Conservation (phyloP, 345 rosid genomes). For the Moricandia arvensis region DNA sequence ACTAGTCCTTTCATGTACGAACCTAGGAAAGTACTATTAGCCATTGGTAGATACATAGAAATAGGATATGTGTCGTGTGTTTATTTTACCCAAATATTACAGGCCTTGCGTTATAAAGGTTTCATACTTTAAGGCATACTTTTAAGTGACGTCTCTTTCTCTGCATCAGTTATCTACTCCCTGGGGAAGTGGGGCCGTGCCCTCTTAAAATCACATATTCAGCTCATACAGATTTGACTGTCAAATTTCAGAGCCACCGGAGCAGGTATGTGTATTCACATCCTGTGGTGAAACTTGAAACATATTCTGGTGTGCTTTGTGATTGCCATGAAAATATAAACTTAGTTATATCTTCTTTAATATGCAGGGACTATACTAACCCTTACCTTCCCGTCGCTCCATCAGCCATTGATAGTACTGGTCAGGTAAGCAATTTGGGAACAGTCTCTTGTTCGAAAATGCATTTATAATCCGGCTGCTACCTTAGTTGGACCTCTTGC, state of each 20-base stretch:
- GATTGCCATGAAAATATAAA: neutral
- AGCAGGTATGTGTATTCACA: slow-evolving; percentile 65
- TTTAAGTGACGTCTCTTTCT: slow-evolving; percentile 28
- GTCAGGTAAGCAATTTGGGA: slow-evolving; percentile 47
- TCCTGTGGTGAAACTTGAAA: neutral
- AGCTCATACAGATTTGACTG: slow-evolving; percentile 98
- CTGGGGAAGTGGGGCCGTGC: slow-evolving; percentile 70
- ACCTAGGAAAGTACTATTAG: neutral
- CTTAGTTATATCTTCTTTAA: neutral
- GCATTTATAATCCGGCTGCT: neutral
- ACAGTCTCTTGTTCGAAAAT: neutral
- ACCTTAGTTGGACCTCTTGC: neutral
- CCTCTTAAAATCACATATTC: slow-evolving; percentile 93
- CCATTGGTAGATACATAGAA: neutral
- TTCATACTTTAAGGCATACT: neutral
- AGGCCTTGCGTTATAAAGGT: neutral
- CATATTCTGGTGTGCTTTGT: slow-evolving; percentile 17
- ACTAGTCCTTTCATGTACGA: neutral
- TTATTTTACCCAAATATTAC: neutral
- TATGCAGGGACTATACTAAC: slow-evolving; percentile 91
- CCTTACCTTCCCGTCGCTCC: slow-evolving; percentile 96
- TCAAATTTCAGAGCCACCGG: slow-evolving; percentile 94
- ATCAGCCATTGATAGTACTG: slow-evolving; percentile 89
- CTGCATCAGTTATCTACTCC: slow-evolving; percentile 75
- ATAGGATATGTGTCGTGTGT: neutral